Conservation (phyloP, 2,329 filamentous ascomycete species). For the Cytospora piceae region DNA sequence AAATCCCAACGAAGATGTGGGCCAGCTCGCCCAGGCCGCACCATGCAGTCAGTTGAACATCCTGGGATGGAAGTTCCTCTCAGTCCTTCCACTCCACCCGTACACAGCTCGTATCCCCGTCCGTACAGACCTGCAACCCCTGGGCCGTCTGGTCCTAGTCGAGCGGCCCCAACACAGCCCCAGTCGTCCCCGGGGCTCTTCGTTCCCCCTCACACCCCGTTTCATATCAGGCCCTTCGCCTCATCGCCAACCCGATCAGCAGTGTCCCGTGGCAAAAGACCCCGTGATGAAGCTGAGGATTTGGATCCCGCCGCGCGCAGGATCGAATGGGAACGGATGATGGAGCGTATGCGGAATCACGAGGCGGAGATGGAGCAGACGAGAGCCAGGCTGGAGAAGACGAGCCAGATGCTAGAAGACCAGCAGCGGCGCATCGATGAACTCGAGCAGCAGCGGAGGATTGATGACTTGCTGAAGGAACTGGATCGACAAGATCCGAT, state of each 20-base stretch:
- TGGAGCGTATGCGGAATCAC: not conserved
- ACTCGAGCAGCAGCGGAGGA: constrained; percentile 4
- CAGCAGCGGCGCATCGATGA: constrained; percentile 16
- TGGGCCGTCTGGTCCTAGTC: constrained; percentile 2
- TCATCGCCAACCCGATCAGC: not conserved
- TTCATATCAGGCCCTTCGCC: not conserved
- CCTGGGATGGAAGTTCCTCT: not conserved
- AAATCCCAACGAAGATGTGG: constrained; percentile 4
- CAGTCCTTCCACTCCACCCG: not conserved
- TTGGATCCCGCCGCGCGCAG: not conserved
- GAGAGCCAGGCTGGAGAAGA: not conserved
- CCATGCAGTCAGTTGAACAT: constrained; percentile 13
- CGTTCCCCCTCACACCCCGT: not conserved
- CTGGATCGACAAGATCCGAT: not conserved
- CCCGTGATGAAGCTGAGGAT: not conserved
- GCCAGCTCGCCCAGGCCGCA: constrained; percentile 14
- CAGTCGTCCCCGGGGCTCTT: constrained; percentile 5
- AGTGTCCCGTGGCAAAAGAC: not conserved
- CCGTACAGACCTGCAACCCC: constrained; percentile 4
- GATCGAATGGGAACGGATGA: constrained; percentile 10
- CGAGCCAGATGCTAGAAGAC: constrained; percentile 3
- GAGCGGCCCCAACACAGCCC: not conserved
- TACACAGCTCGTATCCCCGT: not conserved
- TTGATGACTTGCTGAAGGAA: not conserved
- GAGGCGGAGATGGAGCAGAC: constrained; percentile 13